Conservation (phyloP, 2,329 filamentous ascomycete species). For the Epichloe amarillans region DNA sequence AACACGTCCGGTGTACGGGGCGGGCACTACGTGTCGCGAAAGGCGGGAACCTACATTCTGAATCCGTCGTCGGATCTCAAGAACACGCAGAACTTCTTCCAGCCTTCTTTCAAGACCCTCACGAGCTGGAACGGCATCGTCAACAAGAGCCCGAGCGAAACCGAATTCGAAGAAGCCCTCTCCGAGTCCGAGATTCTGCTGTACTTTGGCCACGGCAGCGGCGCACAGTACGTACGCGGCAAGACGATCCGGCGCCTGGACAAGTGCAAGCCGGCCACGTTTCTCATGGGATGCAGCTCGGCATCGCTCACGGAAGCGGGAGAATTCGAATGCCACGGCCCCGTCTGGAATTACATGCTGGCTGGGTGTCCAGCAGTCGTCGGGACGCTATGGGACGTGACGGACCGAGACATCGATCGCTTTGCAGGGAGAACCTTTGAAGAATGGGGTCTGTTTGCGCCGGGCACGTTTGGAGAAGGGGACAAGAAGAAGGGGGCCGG, state of each 20-base stretch:
- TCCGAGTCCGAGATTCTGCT: slow-evolving; percentile 58
- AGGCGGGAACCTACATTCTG: slow-evolving; percentile 62
- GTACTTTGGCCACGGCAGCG: slow-evolving; percentile 94
- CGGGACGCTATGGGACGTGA: slow-evolving; percentile 95
- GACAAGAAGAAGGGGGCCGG: slow-evolving; percentile 13
- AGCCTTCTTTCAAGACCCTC: slow-evolving; percentile 47
- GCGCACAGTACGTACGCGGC: slow-evolving; percentile 83
- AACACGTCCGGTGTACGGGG: slow-evolving; percentile 7
- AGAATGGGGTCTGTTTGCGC: slow-evolving; percentile 64
- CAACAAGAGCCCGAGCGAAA: slow-evolving; percentile 57
- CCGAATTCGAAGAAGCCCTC: slow-evolving; percentile 60
- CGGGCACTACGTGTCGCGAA: slow-evolving; percentile 42
- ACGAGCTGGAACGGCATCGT: slow-evolving; percentile 60
- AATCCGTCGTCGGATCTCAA: slow-evolving; percentile 79
- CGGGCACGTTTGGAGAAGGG: slow-evolving; percentile 29
- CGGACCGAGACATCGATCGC: slow-evolving; percentile 91
- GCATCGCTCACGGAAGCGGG: slow-evolving; percentile 66
- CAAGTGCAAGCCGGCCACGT: slow-evolving; percentile 60
- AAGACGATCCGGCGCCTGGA: slow-evolving; percentile 68
- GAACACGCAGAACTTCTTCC: slow-evolving; percentile 65
- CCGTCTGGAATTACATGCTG: slow-evolving; percentile 82
- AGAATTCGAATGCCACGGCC: slow-evolving; percentile 81
- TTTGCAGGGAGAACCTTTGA: slow-evolving; percentile 70
- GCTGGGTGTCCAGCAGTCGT: slow-evolving; percentile 78
- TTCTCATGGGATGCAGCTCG: slow-evolving; percentile 91